Evolutionary conservation across 1,284 basidiomycete genomes (phyloP), one percentile per base, ranked within the genome.

Genomic region (Apiotrichum brassicae): DNA sequence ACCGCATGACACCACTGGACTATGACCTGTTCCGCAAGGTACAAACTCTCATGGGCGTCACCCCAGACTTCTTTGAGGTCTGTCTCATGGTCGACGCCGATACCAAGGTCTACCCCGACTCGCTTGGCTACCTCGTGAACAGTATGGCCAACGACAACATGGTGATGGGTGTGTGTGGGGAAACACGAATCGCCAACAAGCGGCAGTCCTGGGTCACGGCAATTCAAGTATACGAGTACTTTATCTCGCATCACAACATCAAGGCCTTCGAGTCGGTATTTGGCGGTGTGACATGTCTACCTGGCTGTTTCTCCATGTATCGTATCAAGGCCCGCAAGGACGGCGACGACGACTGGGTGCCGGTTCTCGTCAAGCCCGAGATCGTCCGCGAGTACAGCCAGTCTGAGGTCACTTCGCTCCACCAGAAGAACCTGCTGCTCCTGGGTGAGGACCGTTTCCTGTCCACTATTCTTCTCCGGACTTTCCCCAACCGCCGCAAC

Each of bases 301-400:
- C 95, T 0, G 95, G 95, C 20, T 98, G 95, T 76, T 99, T 99
- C 78, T 97, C 92, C 40, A 97, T 99, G 91, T 98, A 98, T 76
- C 81, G 95, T 44, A 79, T 99, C 71, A 99, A 99, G 75, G 92
- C 93, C 5, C 81, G 93, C 54, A 91, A 85, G 66, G 70, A 80
- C 19, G 81, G 80, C 41, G 90, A 90, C 51, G 88, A 93, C 58
- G 94, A 98, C 68, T 98, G 95, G 95, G 82, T 99, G 4, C 95
- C 95, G 3, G 82, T 99, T 59, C 87, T 99, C 65, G 84, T 90
- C 71, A 97, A 97, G 66, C 93, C 94, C 12, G 92, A 97, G 72
- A 95, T 99, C 53, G 89, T 95, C 48, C 86, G 89, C 67, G 91
- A 98, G 70, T 98, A 99, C 76, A 92, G 88, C 62, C 93, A 98